A percentile compares a stretch with the other conserved stretches of the same genome.
Conservation (phyloP, 495 filamentous ascomycete species). For the Thermochaetoides thermophila region DNA sequence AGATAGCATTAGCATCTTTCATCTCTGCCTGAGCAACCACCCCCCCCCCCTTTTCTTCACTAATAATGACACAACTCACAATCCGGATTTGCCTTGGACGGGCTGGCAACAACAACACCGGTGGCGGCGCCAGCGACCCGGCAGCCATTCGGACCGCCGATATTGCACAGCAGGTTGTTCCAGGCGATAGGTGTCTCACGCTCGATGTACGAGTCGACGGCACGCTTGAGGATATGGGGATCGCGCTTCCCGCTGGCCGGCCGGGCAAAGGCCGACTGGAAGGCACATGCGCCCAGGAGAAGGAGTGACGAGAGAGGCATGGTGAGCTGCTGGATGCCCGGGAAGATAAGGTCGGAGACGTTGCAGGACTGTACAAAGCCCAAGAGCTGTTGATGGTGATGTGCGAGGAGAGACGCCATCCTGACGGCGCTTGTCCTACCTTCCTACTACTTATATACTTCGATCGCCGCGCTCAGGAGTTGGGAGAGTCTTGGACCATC, state of each 20-base stretch:
- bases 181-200: slow-evolving; percentile 38
- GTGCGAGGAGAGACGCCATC: neutral
- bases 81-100: slow-evolving; percentile 41
- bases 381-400: slow-evolving; percentile 1
- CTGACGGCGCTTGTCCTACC: neutral
- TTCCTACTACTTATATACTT: neutral
- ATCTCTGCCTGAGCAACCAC: too few species aligned
- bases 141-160: slow-evolving; percentile 39
- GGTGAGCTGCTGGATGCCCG: slow-evolving; percentile 23
- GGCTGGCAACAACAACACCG: slow-evolving; percentile 48
- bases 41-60: too few species aligned
- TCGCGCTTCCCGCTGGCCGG: slow-evolving; percentile 23
- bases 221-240: slow-evolving; percentile 23
- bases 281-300: slow-evolving; percentile 30
- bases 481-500: too few species aligned
- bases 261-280: slow-evolving; percentile 30
- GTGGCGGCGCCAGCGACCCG: slow-evolving; percentile 29
- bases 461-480: neutral
- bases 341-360: slow-evolving; percentile 20
- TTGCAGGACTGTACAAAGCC: slow-evolving; percentile 8
- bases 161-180: slow-evolving; percentile 42
- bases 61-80: slow-evolving; percentile 35
- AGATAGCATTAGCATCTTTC: neutral
- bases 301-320: slow-evolving; percentile 27
- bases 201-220: slow-evolving; percentile 40